Percentiles rank a stretch among this genome's conserved stretches.
Evolutionary conservation across 2,329 filamentous ascomycete species (phyloP).

Genomic region (Xylaria sp.): DNA sequence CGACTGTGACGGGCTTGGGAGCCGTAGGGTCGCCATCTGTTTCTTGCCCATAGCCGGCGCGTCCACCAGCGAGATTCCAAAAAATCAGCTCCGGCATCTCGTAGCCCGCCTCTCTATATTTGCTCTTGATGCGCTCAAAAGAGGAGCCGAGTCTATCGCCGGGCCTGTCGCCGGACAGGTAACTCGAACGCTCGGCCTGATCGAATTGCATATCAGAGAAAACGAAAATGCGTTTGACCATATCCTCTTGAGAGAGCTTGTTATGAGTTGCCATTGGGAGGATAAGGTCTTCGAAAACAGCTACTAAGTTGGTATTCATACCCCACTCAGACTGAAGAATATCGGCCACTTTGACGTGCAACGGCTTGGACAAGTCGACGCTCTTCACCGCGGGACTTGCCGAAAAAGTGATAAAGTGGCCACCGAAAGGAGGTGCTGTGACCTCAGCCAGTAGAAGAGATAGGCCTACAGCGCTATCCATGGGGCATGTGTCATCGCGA

Average conservation of each 20-base stretch:
- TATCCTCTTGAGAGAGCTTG: conserved; percentile 63
- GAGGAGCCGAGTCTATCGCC: conserved; percentile 54
- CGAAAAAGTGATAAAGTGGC: conserved; percentile 66
- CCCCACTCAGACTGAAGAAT: conserved; percentile 52
- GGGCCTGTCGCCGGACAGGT: conserved; percentile 36
- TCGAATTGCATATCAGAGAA: conserved; percentile 72
- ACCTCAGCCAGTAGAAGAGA: conserved; percentile 66
- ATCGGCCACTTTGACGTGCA: conserved; percentile 55
- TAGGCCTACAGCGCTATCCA: conserved; percentile 65
- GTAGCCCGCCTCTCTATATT: conserved; percentile 61
- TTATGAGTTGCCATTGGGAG: conserved; percentile 63
- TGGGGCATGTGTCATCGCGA: conserved; percentile 57
- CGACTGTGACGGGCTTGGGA: conserved; percentile 60
- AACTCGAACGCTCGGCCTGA: conserved; percentile 39
- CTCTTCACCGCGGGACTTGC: conserved; percentile 52
- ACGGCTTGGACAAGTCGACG: conserved; percentile 51
- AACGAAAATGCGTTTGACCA: conserved; percentile 70
- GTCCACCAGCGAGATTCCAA: conserved; percentile 65
- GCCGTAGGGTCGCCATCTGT: conserved; percentile 46
- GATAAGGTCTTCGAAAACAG: conserved; percentile 64
- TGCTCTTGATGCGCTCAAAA: conserved; percentile 59
- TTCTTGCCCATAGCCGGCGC: conserved; percentile 37
- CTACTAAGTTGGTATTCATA: conserved; percentile 61
- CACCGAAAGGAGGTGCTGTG: conserved; percentile 62
- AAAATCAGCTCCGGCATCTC: conserved; percentile 68